phyloP scores from a whole-genome alignment of 2,329 filamentous ascomycete genomes.

The Fulvia fulva region DNA sequence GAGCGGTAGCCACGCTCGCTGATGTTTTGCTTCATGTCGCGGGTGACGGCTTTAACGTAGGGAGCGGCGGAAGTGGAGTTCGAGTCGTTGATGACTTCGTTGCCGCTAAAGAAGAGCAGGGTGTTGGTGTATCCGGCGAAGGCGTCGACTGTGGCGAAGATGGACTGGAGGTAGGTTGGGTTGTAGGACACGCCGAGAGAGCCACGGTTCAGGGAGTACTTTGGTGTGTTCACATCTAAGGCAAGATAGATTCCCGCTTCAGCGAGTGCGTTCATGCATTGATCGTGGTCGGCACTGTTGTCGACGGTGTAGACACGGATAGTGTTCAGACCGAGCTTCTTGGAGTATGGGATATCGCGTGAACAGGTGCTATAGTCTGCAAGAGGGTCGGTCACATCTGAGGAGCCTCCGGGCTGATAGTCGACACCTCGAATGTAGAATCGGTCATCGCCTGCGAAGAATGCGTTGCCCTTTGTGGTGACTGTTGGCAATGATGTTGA shows the following conservation, averaged over 20 bases:
- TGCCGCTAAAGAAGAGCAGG: slow-evolving; percentile 73
- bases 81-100: slow-evolving; percentile 66
- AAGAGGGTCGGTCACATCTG: slow-evolving; percentile 65
- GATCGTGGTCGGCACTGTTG: slow-evolving; percentile 73
- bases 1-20: slow-evolving; percentile 62
- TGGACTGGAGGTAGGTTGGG: slow-evolving; percentile 72
- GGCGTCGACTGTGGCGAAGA: slow-evolving; percentile 82
- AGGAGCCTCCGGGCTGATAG: slow-evolving; percentile 52
- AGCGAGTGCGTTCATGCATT: slow-evolving; percentile 75
- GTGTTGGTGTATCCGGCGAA: slow-evolving; percentile 82
- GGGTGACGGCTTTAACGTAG: slow-evolving; percentile 65
- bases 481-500: slow-evolving; percentile 44
- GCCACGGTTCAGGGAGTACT: slow-evolving; percentile 78
- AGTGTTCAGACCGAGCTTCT: slow-evolving; percentile 80
- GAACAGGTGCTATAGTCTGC: slow-evolving; percentile 65
- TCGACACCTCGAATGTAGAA: slow-evolving; percentile 60
- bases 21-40: slow-evolving; percentile 77
- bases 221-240: slow-evolving; percentile 80
- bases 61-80: slow-evolving; percentile 59
- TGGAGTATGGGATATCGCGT: slow-evolving; percentile 76
- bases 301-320: slow-evolving; percentile 91
- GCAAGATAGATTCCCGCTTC: slow-evolving; percentile 88
- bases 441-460: slow-evolving; percentile 58
- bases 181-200: slow-evolving; percentile 74
- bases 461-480: slow-evolving; percentile 51